A percentile compares a stretch with the other conserved stretches of the same genome.
These are phyloP conservation scores for Macrocybe gigantea DNA, from an alignment of 768 basidiomycete genomes.

Conservation along the genomic window DNA sequence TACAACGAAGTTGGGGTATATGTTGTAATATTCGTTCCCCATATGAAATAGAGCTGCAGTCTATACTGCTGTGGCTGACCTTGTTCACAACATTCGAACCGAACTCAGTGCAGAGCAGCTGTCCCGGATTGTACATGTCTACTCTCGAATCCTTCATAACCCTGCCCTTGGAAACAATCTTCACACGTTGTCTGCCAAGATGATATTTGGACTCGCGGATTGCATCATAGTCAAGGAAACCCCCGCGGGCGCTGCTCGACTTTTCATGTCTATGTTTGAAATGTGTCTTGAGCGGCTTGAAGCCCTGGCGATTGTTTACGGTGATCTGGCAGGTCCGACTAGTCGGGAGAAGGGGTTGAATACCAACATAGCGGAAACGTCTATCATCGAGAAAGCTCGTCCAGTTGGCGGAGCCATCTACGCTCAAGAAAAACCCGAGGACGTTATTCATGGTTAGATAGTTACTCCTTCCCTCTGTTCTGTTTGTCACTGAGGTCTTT, in stretches of 20 bases:
- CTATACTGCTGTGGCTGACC: slow-evolving; percentile 86
- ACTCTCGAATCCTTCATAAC: slow-evolving; percentile 87
- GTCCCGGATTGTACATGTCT: slow-evolving; percentile 72
- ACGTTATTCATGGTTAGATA: slow-evolving; percentile 67
- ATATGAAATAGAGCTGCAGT: slow-evolving; percentile 53
- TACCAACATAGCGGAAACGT: slow-evolving; percentile 40
- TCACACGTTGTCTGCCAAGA: slow-evolving; percentile 88
- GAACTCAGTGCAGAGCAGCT: slow-evolving; percentile 79
- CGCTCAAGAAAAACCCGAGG: slow-evolving; percentile 77
- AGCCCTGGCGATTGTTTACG: slow-evolving; percentile 63
- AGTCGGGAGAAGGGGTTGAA: too few species aligned
- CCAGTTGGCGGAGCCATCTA: slow-evolving; percentile 77
- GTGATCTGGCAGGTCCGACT: slow-evolving; percentile 44
- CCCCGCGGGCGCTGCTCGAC: slow-evolving; percentile 55
- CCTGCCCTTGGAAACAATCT: slow-evolving; percentile 72
- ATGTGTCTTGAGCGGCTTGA: slow-evolving; percentile 82
- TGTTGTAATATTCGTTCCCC: slow-evolving; percentile 5
- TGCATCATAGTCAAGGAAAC: slow-evolving; percentile 74
- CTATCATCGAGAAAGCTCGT: slow-evolving; percentile 78
- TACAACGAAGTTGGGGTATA: not conserved
- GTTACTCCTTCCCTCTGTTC: not conserved
- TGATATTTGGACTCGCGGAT: slow-evolving; percentile 87
- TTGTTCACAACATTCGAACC: slow-evolving; percentile 84
- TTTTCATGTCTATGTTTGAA: slow-evolving; percentile 76
- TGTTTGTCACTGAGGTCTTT: slow-evolving; percentile 6